Evolutionary conservation across 2,329 filamentous ascomycete genomes (phyloP).

Genomic region (Xylaria arbuscula): DNA sequence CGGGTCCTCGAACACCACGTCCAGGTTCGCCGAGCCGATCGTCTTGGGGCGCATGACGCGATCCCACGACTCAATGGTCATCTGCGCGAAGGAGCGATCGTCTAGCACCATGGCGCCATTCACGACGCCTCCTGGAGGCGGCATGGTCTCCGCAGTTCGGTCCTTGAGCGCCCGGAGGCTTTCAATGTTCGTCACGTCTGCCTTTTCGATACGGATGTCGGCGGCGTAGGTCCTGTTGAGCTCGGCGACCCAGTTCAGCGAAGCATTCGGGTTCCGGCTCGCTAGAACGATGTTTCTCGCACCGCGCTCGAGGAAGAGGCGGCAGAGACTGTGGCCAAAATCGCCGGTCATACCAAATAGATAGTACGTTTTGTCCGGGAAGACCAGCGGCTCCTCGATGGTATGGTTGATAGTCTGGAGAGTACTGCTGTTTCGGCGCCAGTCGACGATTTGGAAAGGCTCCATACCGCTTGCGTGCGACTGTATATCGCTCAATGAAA

Average conservation of each 20-base stretch:
- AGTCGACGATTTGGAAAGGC: conserved; percentile 54
- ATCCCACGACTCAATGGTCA: conserved; percentile 53
- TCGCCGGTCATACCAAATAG: conserved; percentile 58
- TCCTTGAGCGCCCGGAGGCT: conserved; percentile 48
- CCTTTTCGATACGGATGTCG: conserved; percentile 42
- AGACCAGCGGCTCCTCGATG: conserved; percentile 45
- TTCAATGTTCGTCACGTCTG: conserved; percentile 45
- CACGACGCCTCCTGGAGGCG: conserved; percentile 54
- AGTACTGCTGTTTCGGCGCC: conserved; percentile 51
- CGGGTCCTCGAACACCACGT: conserved; percentile 49
- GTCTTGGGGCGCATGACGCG: conserved; percentile 57
- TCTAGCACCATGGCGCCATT: conserved; percentile 61
- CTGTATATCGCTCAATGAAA: conserved; percentile 47
- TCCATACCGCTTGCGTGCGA: conserved; percentile 9
- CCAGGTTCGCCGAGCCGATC: conserved; percentile 54
- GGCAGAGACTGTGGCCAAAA: conserved; percentile 57
- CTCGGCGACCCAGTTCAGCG: conserved; percentile 51
- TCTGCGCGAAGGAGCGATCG: conserved; percentile 56
- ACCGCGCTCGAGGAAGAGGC: conserved; percentile 53
- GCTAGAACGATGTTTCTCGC: conserved; percentile 55
- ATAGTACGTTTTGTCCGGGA: conserved; percentile 53
- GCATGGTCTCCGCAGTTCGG: conserved; percentile 41
- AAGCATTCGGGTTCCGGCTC: conserved; percentile 52
- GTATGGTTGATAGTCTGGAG: conserved; percentile 44
- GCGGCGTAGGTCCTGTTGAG: conserved; percentile 42